Evolutionary conservation across 2,329 filamentous ascomycete species (phyloP).

Genomic region (Septoria petroselini): DNA sequence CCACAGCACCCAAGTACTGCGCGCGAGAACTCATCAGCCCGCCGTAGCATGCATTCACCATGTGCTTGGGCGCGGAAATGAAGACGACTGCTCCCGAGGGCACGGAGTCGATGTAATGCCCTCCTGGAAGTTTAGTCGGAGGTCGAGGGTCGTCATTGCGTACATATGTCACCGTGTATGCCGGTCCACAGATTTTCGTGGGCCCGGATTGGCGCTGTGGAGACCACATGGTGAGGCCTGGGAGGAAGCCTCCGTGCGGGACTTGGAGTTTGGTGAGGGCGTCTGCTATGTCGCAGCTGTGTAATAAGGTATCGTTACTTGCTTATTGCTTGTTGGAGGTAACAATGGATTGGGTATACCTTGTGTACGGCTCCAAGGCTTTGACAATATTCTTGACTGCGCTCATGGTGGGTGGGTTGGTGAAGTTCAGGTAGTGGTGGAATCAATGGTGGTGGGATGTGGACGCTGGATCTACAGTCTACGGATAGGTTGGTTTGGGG

Average conservation of each 20-base stretch:
- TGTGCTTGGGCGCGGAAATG: constrained; percentile 48
- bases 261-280: constrained; percentile 50
- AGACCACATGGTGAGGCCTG: constrained; percentile 55
- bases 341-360: too few species aligned
- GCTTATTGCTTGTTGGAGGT: too few species aligned
- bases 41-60: constrained; percentile 54
- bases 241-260: constrained; percentile 53
- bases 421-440: too few species aligned
- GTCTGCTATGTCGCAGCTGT: constrained; percentile 53
- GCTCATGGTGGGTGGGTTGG: constrained; percentile 16
- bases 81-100: constrained; percentile 51
- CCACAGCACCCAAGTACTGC: constrained; percentile 45
- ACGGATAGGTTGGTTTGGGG: too few species aligned
- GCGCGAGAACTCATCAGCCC: constrained; percentile 54
- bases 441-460: too few species aligned
- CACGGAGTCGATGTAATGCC: constrained; percentile 54
- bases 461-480: too few species aligned
- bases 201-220: constrained; percentile 50
- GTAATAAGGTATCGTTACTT: too few species aligned
- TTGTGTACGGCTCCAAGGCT: constrained; percentile 28
- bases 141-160: constrained; percentile 46
- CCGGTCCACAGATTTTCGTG: constrained; percentile 55
- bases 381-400: constrained; percentile 24
- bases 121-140: too few species aligned
- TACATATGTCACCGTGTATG: constrained; percentile 57